Evolutionary conservation across 192 early-diverging fungal genomes (phyloP), one percentile per base, ranked within the genome.

Genomic region (Geranomyces variabilis): DNA sequence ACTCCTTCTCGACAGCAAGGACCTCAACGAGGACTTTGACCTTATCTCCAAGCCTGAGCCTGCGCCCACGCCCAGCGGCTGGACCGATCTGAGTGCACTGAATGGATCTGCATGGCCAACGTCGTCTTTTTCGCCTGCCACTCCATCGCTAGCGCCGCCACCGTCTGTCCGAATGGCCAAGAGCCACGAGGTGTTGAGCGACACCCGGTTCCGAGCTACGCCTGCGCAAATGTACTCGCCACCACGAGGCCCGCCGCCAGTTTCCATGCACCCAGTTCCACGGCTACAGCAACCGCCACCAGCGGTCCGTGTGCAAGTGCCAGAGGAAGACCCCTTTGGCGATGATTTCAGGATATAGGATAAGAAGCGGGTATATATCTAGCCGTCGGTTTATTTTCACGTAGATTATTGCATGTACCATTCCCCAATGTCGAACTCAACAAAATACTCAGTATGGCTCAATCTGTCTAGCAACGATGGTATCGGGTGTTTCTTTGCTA

Each of bases 11-110:
- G 74, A 73, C 15, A 60, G 64, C 17, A 47, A 31, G 13, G 67
- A 56, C 33, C 62, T 77, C 45, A 60, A 77, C 19, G 53, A 44
- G 19, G 34, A 36, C 12, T 77, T 68, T 44, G 62, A 64, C n/a
- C 45, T 14, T 5, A 60, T 46, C 6, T 41, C 36, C 3, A 41
- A 68, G 53, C 66, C 49, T 17, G 46, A 0, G 0, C 17, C 15
- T 7, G 17, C 22, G 9, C 8, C 58, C 58, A 7, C 28, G 22
- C 31, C 8, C 28, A 33, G 8, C 28, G 19, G 30, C 28, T 17
- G 30, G 24, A 13, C 22, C 22, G 29, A 29, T 17, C 24, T n/a
- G 58, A 60, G 22, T 29, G 58, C 15, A 7, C 22, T 60, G 26
- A 29, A 60, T 24, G 24, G 58, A 7, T 1, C 58, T 60, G 58